Percentiles rank a stretch among this genome's conserved stretches.
Evolutionary conservation across 306 rosid genomes (phyloP).

Genomic region (Cyamopsis tetragonoloba): DNA sequence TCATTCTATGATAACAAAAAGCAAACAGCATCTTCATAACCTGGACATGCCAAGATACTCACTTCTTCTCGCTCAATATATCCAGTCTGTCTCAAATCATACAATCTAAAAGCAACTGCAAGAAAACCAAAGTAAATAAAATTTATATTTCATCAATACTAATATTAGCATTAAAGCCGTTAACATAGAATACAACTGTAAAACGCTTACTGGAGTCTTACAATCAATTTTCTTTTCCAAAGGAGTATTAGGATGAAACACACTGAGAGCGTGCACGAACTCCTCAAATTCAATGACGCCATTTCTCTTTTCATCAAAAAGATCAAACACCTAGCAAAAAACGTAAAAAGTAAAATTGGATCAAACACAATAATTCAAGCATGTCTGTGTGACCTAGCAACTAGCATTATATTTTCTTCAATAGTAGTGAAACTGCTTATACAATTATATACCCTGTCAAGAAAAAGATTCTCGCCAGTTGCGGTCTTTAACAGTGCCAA

Average conservation of each 20-base stretch:
- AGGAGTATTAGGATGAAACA: constrained; percentile 67
- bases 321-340: constrained; percentile 55
- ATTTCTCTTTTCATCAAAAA: constrained; percentile 61
- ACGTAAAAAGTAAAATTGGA: neutral
- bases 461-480: constrained; percentile 53
- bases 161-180: neutral
- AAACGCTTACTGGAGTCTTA: constrained; percentile 32
- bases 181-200: neutral
- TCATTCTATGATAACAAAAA: neutral
- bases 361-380: neutral
- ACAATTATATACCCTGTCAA: constrained; percentile 79
- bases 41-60: constrained; percentile 27
- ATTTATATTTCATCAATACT: neutral
- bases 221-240: constrained; percentile 60
- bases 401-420: neutral
- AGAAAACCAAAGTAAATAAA: constrained; percentile 24
- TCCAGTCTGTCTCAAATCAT: constrained; percentile 73
- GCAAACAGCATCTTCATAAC: constrained; percentile 3
- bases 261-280: constrained; percentile 60
- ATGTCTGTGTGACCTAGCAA: neutral
- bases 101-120: constrained; percentile 71
- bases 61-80: constrained; percentile 73
- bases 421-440: neutral
- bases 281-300: constrained; percentile 76
- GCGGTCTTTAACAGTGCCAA: constrained; percentile 52